Evolutionary conservation across 1,284 basidiomycete species (phyloP), one percentile per base, ranked within the genome.

Genomic region (Pholiota adiposa): DNA sequence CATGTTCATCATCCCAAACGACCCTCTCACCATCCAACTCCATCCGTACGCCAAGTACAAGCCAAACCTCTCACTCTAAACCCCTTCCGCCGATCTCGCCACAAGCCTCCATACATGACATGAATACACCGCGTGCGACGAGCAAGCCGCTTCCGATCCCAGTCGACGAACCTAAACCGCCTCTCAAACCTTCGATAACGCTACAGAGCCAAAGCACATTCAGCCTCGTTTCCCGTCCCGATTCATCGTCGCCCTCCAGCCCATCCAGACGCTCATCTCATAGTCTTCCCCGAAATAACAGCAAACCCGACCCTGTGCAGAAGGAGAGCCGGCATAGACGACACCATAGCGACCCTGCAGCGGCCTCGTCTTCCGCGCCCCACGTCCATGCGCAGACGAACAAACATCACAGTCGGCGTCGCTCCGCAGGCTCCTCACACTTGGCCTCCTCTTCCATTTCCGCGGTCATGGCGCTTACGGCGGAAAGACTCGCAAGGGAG

Each of bases 401-500:
- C 36, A 60, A 63, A 1, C 63, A 67, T 29, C 43, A 64, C 25
- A 25, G 41, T 34, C 50, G 58, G 27, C 56, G 52, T 57, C 40
- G 54, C 23, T 57, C 31, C 44, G 8, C 58, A 12, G 29, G 54
- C 11, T 36, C 54, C 9, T 41, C 62, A 12, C 58, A 56, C 5
- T 54, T 57, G 4, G 61, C 66, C 1, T 63, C 65, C 12, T 60
- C 66, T 23, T 71, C 73, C 1, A 62, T 71, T 8, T 69, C 72
- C 4, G 65, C 64, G 9, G 66, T 75, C 18, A 65, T 75, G 31
- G 56, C 71, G 11, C 50, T 72, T 1, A 70, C 75, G 5, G 71
- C 70, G 1, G 73, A 75, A 52, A 68, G 70, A 7, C 66, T 77
- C 2, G 58, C 69, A 1, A 66, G 67, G 18, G 75, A 75, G 58